Conservation (phyloP, 2,329 filamentous ascomycete genomes). For the Leptosphaerulina australis region DNA sequence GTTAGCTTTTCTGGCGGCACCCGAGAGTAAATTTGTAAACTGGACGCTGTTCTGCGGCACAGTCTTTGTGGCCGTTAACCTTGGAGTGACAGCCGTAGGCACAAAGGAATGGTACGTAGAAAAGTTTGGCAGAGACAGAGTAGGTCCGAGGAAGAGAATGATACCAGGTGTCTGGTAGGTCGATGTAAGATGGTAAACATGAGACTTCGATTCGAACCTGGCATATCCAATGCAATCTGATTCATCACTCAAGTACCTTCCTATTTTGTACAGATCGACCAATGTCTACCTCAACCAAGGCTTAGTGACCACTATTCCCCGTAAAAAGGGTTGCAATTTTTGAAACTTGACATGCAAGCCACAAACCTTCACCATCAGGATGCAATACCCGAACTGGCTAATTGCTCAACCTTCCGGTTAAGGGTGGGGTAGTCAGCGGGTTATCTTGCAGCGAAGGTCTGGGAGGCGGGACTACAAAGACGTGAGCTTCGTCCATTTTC, state of each 20-base stretch:
- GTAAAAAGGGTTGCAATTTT: neutral
- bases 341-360: conserved; percentile 8
- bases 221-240: conserved; percentile 7
- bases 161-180: conserved; percentile 43
- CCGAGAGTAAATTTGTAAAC: conserved; percentile 69
- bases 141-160: conserved; percentile 39
- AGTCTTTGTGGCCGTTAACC: conserved; percentile 76
- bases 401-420: conserved; percentile 3
- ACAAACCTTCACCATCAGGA: neutral
- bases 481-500: conserved; percentile 13
- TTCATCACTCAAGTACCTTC: neutral
- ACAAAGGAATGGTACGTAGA: conserved; percentile 66
- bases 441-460: conserved; percentile 15
- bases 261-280: neutral
- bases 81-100: conserved; percentile 78
- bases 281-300: neutral
- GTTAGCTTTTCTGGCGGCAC: conserved; percentile 76
- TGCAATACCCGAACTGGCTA: conserved; percentile 10
- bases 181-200: conserved; percentile 1
- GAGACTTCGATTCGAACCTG: conserved; percentile 7
- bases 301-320: conserved; percentile 1
- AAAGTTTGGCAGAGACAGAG: conserved; percentile 41
- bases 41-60: conserved; percentile 72
- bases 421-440: conserved; percentile 13
- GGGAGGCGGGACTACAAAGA: conserved; percentile 12